Percentiles rank a stretch among this genome's conserved stretches.
These are phyloP conservation scores for Boletus sensibilis DNA, from an alignment of 768 basidiomycete species.

Conservation along the genomic window DNA sequence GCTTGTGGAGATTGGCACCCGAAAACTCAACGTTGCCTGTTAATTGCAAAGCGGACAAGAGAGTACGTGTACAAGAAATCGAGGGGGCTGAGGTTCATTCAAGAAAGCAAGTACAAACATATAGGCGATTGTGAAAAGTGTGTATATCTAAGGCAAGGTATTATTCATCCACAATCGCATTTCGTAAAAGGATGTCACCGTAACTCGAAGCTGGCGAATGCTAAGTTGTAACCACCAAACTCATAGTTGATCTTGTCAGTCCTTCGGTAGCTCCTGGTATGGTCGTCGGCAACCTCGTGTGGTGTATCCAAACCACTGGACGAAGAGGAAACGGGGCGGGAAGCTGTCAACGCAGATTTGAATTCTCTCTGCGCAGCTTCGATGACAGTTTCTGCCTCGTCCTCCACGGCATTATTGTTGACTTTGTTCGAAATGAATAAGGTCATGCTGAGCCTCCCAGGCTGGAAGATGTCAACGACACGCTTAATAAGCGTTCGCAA, in stretches of 20 bases:
- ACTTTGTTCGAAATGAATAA: constrained; percentile 80
- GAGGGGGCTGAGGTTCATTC: neutral
- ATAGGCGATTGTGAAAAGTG: constrained; percentile 10
- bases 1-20: neutral
- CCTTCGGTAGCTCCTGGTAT: constrained; percentile 56
- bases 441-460: constrained; percentile 80
- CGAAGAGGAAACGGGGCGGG: constrained; percentile 24
- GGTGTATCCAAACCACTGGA: constrained; percentile 20
- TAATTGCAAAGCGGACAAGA: constrained; percentile 19
- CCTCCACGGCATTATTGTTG: constrained; percentile 41
- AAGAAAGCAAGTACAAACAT: constrained; percentile 20
- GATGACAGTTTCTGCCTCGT: constrained; percentile 52
- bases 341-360: constrained; percentile 54
- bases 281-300: constrained; percentile 15
- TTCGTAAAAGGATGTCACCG: constrained; percentile 27
- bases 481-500: constrained; percentile 79
- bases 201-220: constrained; percentile 83
- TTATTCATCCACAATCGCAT: constrained; percentile 14
- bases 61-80: constrained; percentile 17
- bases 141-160: constrained; percentile 25
- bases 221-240: constrained; percentile 88
- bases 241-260: constrained; percentile 99
- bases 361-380: constrained; percentile 77
- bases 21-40: constrained; percentile 16
- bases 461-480: constrained; percentile 92